These are phyloP conservation scores for Mycena leptocephala DNA, from an alignment of 768 basidiomycete species.

Conservation along the genomic window DNA sequence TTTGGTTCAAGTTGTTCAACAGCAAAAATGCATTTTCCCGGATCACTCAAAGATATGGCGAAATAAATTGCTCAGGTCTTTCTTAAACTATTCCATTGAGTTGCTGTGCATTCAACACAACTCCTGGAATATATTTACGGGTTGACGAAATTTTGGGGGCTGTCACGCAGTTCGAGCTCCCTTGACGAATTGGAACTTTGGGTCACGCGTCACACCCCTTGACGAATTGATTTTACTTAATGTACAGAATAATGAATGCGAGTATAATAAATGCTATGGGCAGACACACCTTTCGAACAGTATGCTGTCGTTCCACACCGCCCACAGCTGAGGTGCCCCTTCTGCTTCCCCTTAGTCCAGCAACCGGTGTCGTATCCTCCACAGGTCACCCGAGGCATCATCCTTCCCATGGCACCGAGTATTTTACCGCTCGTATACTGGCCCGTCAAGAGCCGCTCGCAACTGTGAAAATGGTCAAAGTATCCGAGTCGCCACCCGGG, in stretches of 20 bases:
- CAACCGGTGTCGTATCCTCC: slow-evolving; percentile 6
- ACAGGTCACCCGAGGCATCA: slow-evolving; percentile 16
- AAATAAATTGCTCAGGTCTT: no score
- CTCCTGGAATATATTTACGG: no score
- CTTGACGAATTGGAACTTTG: not conserved
- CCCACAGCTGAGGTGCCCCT: not conserved
- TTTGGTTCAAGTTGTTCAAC: no score
- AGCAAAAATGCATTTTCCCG: no score
- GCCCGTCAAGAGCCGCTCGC: not conserved
- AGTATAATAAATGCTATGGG: no score
- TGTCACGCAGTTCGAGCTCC: no score
- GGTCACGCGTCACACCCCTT: no score
- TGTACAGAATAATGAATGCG: not conserved
- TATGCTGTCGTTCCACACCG: slow-evolving; percentile 10
- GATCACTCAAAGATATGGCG: no score
- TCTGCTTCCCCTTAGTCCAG: slow-evolving; percentile 19
- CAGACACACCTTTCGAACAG: slow-evolving; percentile 2
- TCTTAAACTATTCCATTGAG: no score
- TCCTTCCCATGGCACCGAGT: not conserved
- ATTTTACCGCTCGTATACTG: not conserved
- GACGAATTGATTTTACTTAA: not conserved
- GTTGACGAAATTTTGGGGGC: no score
- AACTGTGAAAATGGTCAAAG: not conserved
- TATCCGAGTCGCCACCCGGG: not conserved
- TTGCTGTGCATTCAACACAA: no score